Base-by-base conservation (phyloP, 2,329 filamentous ascomycete species). In the Daldinia sp. region DNA sequence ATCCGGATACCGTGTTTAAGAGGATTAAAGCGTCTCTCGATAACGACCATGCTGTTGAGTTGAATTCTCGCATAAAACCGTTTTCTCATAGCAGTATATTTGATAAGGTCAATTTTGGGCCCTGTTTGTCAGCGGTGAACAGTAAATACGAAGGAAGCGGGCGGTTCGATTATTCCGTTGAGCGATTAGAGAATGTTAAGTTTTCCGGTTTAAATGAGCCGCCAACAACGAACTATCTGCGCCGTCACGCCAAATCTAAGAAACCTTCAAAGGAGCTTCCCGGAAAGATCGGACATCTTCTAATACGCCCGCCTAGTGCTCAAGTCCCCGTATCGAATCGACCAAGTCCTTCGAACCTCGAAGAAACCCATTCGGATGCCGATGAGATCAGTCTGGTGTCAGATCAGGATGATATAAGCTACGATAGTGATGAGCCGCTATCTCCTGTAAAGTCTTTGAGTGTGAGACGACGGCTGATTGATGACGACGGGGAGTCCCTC, bases 121-220 rank as follows among this genome's bases (percentile, higher is more conserved):
- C 83, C 4, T 78, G 78, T 13, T 75, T 87, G 29, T 81, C 84
- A 0, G 73, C 82, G 56, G 83, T 85, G 41, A 85, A 83, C 65
- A 85, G 83, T 65, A 87, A 87, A 67, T 88, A 88, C 64, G 81
- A 85, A 66, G 80, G 82, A 45, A 83, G 82, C 3, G 85, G 85
- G 11, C 78, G 81, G 1, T 88, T 85, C 63, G 80, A 84, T 61
- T 84, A 71, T 35, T 80, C 71, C 72, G 72, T 50, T 72, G 77
- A 68, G 71, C 75, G 17, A 69, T 73, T 55, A 29, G 71, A 39
- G 71, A 75, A 37, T 73, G 71, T 45, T 61, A 76, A 77, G 69
- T 37, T 66, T 68, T 37, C 70, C 23, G 73, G 74, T 23, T 67
- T 71, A 3, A 76, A 76, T 11, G 72, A 73, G 13, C 77, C 82